Base-by-base conservation (phyloP, 306 rosid genomes). In the Trichosanthes cucumerina region DNA sequence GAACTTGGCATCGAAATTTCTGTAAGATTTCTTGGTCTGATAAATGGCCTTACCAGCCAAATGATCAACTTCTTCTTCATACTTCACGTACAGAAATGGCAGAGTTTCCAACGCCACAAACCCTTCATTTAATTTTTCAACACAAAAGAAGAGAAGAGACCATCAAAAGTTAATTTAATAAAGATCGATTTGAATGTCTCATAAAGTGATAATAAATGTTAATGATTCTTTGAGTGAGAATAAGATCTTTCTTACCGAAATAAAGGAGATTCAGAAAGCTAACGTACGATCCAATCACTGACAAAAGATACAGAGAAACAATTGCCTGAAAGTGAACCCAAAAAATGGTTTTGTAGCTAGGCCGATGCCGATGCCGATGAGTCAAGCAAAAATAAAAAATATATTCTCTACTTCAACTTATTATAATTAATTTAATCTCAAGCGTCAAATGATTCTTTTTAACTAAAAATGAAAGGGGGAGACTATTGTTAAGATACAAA, bases 281-380 rank as follows among this genome's bases (percentile, higher is more conserved):
- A 84, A 93, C 74, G 83, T 80, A 93, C 74, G 57, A 84, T 53
- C 98, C 98, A 49, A 91, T 84, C 81, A 86, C 89, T 11, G 97
- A 91, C 53, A 90, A 3, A 63, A 86, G 75, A 58, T 88, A 88
- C 39, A 93, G 92, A 44, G 82, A 83, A 58, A 89, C 44, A 64
- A 90, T 76, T 70, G 83, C 85, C 98, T 93, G 97, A 82, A 87
- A 77, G 64, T 50, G 50, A 15, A 71, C 23, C 24, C 26, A 9
- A 12, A 38, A 66, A 28, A 28, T 1, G 2, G 33, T n/a, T n/a
- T n/a, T n/a, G 33, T 28, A 28, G 33, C n/a, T n/a, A n/a, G n/a
- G n/a, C n/a, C n/a, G n/a, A n/a, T n/a, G n/a, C n/a, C n/a, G n/a
- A n/a, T n/a, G 33, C 33, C 33, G 33, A 28, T 36, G 39, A 36